phyloP scores from a whole-genome alignment of 2,329 filamentous ascomycete species.

The Clonostachys rhizophaga region DNA sequence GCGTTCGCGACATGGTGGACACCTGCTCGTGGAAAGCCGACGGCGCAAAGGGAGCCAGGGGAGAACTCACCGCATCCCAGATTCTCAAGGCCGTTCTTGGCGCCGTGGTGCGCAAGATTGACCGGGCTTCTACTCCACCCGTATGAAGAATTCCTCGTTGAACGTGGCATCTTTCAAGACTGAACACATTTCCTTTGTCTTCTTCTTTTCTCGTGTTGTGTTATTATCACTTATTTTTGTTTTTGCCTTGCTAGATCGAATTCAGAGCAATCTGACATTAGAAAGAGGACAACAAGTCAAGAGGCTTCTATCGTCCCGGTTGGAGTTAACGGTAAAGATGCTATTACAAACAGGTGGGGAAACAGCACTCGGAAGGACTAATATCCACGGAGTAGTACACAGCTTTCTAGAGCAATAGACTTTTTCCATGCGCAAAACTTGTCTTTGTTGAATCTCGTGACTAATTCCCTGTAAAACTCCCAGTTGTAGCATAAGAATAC shows the following conservation, averaged over 20 bases:
- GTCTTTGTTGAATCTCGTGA: no score
- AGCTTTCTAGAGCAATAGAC: no score
- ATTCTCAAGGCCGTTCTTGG: constrained; percentile 83
- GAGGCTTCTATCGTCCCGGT: no score
- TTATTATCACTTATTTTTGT: neutral
- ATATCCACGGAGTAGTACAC: no score
- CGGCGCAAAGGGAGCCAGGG: constrained; percentile 8
- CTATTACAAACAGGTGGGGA: no score
- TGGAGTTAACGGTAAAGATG: no score
- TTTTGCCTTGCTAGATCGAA: neutral
- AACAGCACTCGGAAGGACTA: no score
- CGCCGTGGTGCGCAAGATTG: constrained; percentile 53
- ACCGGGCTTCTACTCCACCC: constrained; percentile 11
- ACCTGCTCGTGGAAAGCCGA: constrained; percentile 69
- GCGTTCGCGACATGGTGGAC: constrained; percentile 84
- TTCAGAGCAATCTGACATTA: no score
- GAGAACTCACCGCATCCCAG: constrained; percentile 56
- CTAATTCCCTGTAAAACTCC: no score
- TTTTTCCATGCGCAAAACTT: no score
- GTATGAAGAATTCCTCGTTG: constrained; percentile 2
- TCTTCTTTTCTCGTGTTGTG: neutral
- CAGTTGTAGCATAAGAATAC: no score
- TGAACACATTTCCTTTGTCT: neutral
- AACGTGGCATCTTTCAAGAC: neutral
- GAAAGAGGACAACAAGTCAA: no score